These are phyloP conservation scores for Boletus sp. DNA, from an alignment of 768 basidiomycete species.

Conservation along the genomic window DNA sequence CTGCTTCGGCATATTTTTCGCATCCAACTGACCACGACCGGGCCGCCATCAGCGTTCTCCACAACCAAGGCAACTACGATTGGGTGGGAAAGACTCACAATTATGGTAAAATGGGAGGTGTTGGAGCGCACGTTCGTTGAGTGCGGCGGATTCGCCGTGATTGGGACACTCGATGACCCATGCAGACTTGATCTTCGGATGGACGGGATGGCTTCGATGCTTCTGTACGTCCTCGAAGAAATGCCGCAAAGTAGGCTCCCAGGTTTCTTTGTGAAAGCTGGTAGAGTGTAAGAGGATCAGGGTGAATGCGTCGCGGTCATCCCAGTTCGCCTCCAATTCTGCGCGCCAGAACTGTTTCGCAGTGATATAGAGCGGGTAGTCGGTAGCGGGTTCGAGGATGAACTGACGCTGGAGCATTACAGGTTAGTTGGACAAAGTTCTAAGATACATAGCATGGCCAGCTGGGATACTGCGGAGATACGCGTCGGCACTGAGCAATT, in stretches of 20 bases:
- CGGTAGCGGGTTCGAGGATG: slow-evolving; percentile 36
- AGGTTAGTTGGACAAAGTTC: neutral
- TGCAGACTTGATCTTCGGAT: slow-evolving; percentile 36
- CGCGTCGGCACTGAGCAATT: too few species aligned
- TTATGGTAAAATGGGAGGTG: slow-evolving; percentile 41
- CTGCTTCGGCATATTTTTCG: slow-evolving; percentile 58
- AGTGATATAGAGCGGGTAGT: slow-evolving; percentile 48
- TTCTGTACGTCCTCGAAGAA: slow-evolving; percentile 38
- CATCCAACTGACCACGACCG: slow-evolving; percentile 49
- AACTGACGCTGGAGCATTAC: slow-evolving; percentile 26
- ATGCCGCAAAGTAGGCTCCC: slow-evolving; percentile 56
- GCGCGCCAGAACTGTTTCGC: slow-evolving; percentile 57
- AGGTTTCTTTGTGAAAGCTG: slow-evolving; percentile 73
- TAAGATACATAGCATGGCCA: neutral
- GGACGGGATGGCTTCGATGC: neutral
- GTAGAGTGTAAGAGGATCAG: slow-evolving; percentile 65
- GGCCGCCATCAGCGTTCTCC: neutral
- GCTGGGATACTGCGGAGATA: neutral
- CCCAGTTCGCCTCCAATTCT: slow-evolving; percentile 34
- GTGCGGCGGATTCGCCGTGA: slow-evolving; percentile 56
- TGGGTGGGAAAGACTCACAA: slow-evolving; percentile 35
- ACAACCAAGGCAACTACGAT: neutral
- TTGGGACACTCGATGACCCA: slow-evolving; percentile 74
- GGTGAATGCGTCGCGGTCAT: slow-evolving; percentile 46
- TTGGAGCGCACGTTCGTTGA: slow-evolving; percentile 50